A percentile compares a stretch with the other conserved stretches of the same genome.
Evolutionary conservation across 1,284 basidiomycete species (phyloP).

Genomic region (Papiliotrema laurentii): DNA sequence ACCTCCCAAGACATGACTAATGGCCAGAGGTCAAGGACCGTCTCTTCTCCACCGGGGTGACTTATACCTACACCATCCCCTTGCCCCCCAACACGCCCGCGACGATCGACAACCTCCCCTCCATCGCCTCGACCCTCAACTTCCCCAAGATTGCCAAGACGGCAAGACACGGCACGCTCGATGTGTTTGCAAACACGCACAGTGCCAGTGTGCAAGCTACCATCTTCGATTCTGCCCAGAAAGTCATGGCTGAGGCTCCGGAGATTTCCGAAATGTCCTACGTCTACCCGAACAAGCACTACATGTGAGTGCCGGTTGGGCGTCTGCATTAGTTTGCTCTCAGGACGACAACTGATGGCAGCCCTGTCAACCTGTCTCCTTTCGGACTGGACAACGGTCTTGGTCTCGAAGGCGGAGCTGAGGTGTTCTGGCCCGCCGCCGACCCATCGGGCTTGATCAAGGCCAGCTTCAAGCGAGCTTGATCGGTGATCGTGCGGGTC

Average conservation of each 20-base stretch:
- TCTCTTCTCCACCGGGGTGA: conserved; percentile 81
- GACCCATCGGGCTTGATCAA: conserved; percentile 57
- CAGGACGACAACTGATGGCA: conserved; percentile 5
- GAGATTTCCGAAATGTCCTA: conserved; percentile 65
- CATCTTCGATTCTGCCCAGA: conserved; percentile 80
- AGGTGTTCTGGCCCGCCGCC: conserved; percentile 74
- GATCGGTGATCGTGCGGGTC: no score
- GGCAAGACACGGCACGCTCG: conserved; percentile 66
- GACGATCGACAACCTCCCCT: conserved; percentile 50
- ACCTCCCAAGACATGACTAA: background rate
- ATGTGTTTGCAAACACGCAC: conserved; percentile 79
- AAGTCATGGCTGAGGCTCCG: conserved; percentile 63
- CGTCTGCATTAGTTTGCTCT: background rate
- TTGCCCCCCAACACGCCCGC: conserved; percentile 51
- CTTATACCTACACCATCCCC: conserved; percentile 63
- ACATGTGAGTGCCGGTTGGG: conserved; percentile 55
- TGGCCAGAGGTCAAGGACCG: conserved; percentile 67
- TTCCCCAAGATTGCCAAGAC: conserved; percentile 53
- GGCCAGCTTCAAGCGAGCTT: conserved; percentile 47
- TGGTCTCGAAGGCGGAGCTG: conserved; percentile 60
- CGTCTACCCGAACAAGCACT: conserved; percentile 88
- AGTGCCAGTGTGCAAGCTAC: conserved; percentile 89
- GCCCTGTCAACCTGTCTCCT: conserved; percentile 41
- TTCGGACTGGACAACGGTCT: conserved; percentile 52
- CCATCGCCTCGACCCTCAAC: conserved; percentile 59